These are phyloP conservation scores for Coix lacrymajobi DNA, from an alignment of 176 grass and related monocot species.

Conservation along the genomic window DNA sequence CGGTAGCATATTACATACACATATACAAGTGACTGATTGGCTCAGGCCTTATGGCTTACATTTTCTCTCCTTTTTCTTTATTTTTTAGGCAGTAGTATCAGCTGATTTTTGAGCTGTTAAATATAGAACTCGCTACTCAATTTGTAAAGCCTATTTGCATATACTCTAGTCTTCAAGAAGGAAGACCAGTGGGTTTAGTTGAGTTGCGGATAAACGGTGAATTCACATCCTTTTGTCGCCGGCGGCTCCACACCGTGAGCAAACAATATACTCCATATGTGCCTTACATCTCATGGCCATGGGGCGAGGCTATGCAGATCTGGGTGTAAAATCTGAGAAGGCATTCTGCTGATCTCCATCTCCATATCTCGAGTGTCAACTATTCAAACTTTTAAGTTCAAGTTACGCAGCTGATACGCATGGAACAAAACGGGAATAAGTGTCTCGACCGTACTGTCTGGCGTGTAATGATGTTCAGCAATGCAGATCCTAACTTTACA, in stretches of 20 bases:
- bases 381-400: background rate
- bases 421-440: background rate
- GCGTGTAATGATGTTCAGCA: background rate
- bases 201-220: background rate
- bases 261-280: background rate
- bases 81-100: slow-evolving; percentile 7
- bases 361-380: background rate
- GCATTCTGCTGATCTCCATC: background rate
- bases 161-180: background rate
- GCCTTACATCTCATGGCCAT: background rate
- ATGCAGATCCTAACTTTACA: background rate
- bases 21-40: slow-evolving; percentile 27
- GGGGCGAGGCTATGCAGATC: background rate
- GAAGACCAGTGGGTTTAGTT: background rate
- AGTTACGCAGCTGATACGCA: background rate
- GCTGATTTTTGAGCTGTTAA: slow-evolving; percentile 34
- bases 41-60: background rate
- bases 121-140: slow-evolving; percentile 3
- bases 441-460: background rate
- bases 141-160: slow-evolving; percentile 29
- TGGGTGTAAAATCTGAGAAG: background rate
- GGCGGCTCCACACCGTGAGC: background rate
- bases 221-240: background rate
- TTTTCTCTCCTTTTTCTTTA: slow-evolving; percentile 19
- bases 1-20: slow-evolving; percentile 25